Base-by-base conservation (phyloP, 768 basidiomycete species). In the Xerocomus spinulosus region DNA sequence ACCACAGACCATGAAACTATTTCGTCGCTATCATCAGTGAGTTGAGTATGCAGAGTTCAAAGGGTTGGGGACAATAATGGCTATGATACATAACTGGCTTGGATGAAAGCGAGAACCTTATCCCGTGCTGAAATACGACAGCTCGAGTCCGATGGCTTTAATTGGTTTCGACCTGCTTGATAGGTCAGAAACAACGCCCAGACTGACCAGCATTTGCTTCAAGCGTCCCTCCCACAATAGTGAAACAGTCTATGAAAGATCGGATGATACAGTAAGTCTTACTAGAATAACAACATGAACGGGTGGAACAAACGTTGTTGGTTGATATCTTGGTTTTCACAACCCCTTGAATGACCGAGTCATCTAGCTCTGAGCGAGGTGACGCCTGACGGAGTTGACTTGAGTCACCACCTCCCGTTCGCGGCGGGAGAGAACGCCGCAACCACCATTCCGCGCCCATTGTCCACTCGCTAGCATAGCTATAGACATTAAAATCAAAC, bases 381-480 rank as follows among this genome's bases (percentile, higher is more conserved):
- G 37, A 46, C 9, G 23, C 49, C 24, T 42, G 50, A 42, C 54
- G 48, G 46, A 35, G 42, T 10, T 51, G 46, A 32, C 48, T 51
- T 43, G 42, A 24, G 23, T 54, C 52, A 4, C 32, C 36, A 13
- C 63, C 56, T 13, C 50, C 46, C 26, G 44, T 43, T 8, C 61
- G 51, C 44, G 68, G 64, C 12, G 67, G 58, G 17, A 67, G 69
- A 5, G 75, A 70, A 20, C 82, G 78, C 18, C 92, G 79, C 62
- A 92, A 78, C 92, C 92, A 96, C 91, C 92, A 96, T 65, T 97
- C 94, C 1, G 88, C 86, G 3, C 95, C 95, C 72, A 97, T 80
- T 9, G 90, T 86, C 86, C 93, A 87, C 64, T 97, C 94, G 66
- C 91, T 93, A 56, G 95, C 92, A 66, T 92, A 97, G 68, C 90